These are phyloP conservation scores for Fereydounia khargensis DNA, from an alignment of 1,284 basidiomycete species.

Conservation along the genomic window DNA sequence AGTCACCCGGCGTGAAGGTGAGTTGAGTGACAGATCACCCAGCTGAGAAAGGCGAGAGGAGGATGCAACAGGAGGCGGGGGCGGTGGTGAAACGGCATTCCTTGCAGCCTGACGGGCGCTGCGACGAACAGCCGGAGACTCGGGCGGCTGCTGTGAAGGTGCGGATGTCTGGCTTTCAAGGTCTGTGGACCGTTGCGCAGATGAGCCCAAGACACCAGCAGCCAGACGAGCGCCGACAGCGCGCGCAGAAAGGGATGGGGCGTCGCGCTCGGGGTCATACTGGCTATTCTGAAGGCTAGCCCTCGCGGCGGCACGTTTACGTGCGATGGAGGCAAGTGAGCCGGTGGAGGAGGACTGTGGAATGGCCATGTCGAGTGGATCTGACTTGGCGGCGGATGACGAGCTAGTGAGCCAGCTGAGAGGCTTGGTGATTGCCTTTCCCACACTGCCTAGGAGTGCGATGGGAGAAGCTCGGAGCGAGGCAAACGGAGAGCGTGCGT, in stretches of 20 bases:
- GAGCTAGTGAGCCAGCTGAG: conserved; percentile 33
- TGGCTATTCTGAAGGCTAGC: conserved; percentile 5
- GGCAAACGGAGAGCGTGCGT: conserved; percentile 20
- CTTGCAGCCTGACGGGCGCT: neutral
- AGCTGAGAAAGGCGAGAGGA: conserved; percentile 1
- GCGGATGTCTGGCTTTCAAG: conserved; percentile 23
- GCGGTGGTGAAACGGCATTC: conserved; percentile 13
- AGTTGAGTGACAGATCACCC: no score
- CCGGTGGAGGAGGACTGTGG: conserved; percentile 30
- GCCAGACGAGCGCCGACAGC: conserved; percentile 32
- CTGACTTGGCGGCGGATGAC: conserved; percentile 7
- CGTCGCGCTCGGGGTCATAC: conserved; percentile 14
- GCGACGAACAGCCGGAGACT: conserved; percentile 6
- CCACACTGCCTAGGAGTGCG: conserved; percentile 32
- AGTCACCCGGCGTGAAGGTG: no score
- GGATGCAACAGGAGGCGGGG: conserved; percentile 7
- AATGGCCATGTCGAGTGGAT: conserved; percentile 16
- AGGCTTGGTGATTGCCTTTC: conserved; percentile 35
- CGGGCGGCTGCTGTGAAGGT: conserved; percentile 7
- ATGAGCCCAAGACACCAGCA: conserved; percentile 19
- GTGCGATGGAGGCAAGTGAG: conserved; percentile 27
- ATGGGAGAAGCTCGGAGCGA: conserved; percentile 28
- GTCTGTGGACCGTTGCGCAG: conserved; percentile 18
- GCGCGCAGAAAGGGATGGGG: conserved; percentile 26
- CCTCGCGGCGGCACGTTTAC: conserved; percentile 18